These are phyloP conservation scores for Ramalina intermedia DNA, from an alignment of 495 filamentous ascomycete species.

Conservation along the genomic window DNA sequence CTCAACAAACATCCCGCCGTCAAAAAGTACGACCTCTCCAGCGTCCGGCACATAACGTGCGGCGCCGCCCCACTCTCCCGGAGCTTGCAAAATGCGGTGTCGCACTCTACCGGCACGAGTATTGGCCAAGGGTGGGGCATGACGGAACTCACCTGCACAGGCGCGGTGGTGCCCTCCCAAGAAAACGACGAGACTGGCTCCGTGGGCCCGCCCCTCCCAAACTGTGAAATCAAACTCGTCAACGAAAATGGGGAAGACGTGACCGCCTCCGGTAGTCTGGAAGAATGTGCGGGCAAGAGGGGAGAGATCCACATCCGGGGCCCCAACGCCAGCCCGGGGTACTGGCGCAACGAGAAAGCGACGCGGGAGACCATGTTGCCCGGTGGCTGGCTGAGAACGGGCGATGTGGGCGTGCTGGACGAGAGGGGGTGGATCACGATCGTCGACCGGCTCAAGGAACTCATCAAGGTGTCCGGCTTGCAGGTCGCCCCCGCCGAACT, in stretches of 20 bases:
- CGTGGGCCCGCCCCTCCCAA: slow-evolving; percentile 23
- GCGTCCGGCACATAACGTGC: slow-evolving; percentile 66
- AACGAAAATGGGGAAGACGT: slow-evolving; percentile 14
- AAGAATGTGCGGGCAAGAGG: slow-evolving; percentile 7
- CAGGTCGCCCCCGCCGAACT: slow-evolving; percentile 81
- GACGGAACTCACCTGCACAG: slow-evolving; percentile 47
- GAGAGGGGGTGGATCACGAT: slow-evolving; percentile 26
- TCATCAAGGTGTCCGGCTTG: slow-evolving; percentile 79
- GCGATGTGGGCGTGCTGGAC: slow-evolving; percentile 24
- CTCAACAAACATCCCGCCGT: slow-evolving; percentile 68
- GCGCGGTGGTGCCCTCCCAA: not conserved
- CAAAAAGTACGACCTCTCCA: slow-evolving; percentile 68
- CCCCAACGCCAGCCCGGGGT: slow-evolving; percentile 25
- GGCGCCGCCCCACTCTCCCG: slow-evolving; percentile 78
- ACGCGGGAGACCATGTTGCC: slow-evolving; percentile 23
- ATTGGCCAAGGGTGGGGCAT: slow-evolving; percentile 78
- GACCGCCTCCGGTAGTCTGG: not conserved
- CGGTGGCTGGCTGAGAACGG: slow-evolving; percentile 31
- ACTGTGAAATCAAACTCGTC: slow-evolving; percentile 17
- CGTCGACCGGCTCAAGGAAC: slow-evolving; percentile 47
- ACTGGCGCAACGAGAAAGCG: slow-evolving; percentile 29
- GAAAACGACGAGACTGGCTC: slow-evolving; percentile 6
- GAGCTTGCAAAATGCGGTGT: slow-evolving; percentile 64
- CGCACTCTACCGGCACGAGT: slow-evolving; percentile 52
- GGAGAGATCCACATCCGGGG: slow-evolving; percentile 28